Percentiles rank a stretch among this genome's conserved stretches.
Conservation (phyloP, 495 filamentous ascomycete genomes). For the Penicillium arizonense region DNA sequence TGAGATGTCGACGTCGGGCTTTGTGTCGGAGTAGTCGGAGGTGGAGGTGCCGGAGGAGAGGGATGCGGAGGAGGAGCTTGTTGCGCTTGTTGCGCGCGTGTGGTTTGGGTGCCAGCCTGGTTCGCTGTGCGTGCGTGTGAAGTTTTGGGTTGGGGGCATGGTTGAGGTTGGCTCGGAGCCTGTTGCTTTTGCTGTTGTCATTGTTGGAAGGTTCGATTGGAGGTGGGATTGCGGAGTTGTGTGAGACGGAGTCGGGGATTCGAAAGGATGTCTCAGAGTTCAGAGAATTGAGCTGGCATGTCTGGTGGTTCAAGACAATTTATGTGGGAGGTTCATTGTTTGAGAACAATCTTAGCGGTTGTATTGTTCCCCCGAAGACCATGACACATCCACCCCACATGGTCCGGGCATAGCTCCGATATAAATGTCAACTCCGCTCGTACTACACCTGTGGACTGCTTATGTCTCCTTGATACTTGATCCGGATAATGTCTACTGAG, state of each 20-base stretch:
- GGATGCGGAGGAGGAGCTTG: background rate
- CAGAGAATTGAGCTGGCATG: no score
- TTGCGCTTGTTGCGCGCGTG: no score
- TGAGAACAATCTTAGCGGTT: slow-evolving; percentile 4
- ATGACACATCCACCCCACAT: slow-evolving; percentile 3
- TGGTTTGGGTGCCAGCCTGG: slow-evolving; percentile 21
- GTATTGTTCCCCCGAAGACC: slow-evolving; percentile 4
- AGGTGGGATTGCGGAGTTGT: background rate
- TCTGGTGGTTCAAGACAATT: background rate
- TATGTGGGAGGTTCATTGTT: slow-evolving; percentile 1
- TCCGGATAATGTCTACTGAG: slow-evolving; percentile 24
- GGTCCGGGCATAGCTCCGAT: background rate
- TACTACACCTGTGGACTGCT: background rate
- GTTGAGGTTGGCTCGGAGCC: slow-evolving; percentile 10
- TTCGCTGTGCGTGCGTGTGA: background rate
- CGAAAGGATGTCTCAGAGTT: no score
- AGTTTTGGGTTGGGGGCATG: slow-evolving; percentile 5
- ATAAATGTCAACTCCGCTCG: background rate
- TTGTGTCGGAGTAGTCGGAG: slow-evolving; percentile 11
- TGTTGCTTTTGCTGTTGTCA: slow-evolving; percentile 12
- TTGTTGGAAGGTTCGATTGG: slow-evolving; percentile 6
- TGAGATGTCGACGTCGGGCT: slow-evolving; percentile 21
- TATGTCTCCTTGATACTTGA: background rate
- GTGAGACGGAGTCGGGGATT: no score
- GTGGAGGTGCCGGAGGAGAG: slow-evolving; percentile 3